Conservation (phyloP, 2,329 filamentous ascomycete species). For the Calonectria hongkongensis region DNA sequence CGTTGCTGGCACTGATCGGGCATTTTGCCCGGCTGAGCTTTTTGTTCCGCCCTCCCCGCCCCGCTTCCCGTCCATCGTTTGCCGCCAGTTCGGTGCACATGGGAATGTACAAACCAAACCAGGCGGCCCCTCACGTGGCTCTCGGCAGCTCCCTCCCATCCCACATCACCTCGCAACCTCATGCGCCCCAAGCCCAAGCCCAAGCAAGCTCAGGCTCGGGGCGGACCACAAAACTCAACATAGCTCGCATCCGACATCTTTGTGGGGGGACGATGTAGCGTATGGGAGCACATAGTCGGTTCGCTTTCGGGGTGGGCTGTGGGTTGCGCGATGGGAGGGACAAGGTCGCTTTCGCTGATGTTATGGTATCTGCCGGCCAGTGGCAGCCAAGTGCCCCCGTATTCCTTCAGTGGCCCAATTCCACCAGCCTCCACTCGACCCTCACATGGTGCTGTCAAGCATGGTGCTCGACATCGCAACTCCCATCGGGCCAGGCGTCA, state of each 20-base stretch:
- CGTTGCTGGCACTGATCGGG: constrained; percentile 11
- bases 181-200: background rate
- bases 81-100: background rate
- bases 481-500: constrained; percentile 12
- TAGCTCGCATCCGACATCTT: constrained; percentile 3
- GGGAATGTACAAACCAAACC: constrained; percentile 17
- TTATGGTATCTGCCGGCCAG: constrained; percentile 14
- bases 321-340: constrained; percentile 17
- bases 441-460: constrained; percentile 1
- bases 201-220: constrained; percentile 4
- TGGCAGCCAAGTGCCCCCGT: constrained; percentile 14
- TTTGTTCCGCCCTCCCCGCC: constrained; percentile 27
- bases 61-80: constrained; percentile 23
- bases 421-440: constrained; percentile 21
- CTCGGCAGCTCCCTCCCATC: constrained; percentile 33
- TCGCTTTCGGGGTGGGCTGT: constrained; percentile 19
- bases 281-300: constrained; percentile 16
- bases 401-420: constrained; percentile 30
- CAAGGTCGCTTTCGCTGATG: constrained; percentile 24
- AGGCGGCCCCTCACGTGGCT: constrained; percentile 35
- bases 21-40: constrained; percentile 34
- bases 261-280: constrained; percentile 9
- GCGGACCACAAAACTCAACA: constrained; percentile 15
- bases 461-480: constrained; percentile 22
- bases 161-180: constrained; percentile 11